These are phyloP conservation scores for Anethum foeniculum DNA, from an alignment of 140 eudicot species.

Conservation along the genomic window DNA sequence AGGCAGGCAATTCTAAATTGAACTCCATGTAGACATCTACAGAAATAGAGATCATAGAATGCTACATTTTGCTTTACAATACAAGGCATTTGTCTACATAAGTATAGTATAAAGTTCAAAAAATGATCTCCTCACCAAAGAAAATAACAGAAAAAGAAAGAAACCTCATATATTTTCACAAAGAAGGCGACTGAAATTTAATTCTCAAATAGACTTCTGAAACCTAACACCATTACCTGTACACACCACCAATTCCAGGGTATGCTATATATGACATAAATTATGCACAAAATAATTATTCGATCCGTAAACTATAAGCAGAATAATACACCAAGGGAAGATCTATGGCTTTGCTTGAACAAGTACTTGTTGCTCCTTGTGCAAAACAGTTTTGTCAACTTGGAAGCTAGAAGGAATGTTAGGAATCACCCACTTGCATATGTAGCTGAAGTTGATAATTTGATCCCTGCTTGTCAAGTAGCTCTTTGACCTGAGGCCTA, in stretches of 20 bases:
- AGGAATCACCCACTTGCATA: neutral
- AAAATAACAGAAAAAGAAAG: neutral
- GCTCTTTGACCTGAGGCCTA: neutral
- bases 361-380: neutral
- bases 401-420: neutral
- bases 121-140: neutral
- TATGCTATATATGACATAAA: neutral
- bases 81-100: neutral
- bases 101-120: neutral
- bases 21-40: neutral
- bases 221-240: neutral
- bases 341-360: neutral
- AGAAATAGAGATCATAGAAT: neutral
- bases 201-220: neutral
- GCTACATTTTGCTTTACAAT: neutral
- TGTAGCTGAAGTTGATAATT: neutral
- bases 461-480: neutral
- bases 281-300: neutral
- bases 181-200: neutral
- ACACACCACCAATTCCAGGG: conserved; percentile 5
- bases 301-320: neutral
- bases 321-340: neutral
- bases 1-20: neutral
- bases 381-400: neutral
- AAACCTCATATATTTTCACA: neutral